Base-by-base conservation (phyloP, 192 early-diverging fungal genomes). In the Funneliformis mosseae region DNA sequence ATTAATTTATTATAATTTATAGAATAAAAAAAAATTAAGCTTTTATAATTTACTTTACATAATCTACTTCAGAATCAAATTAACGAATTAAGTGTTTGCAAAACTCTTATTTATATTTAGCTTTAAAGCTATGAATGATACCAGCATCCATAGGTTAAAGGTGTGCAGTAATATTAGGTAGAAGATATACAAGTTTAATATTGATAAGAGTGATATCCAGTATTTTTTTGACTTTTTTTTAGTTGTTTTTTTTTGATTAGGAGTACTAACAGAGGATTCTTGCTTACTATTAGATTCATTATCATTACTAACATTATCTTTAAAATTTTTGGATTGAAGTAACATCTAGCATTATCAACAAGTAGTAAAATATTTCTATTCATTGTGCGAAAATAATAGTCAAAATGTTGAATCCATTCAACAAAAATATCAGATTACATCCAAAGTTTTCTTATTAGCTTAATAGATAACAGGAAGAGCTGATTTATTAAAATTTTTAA, bases 171-270 rank as follows among this genome's bases (percentile, higher is more conserved):
- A 21, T 64, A 42, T 78, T 78, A n/a, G 77, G 60, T 45, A 5
- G 62, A 78, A 78, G 28, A 78, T 68, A 78, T 21, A 59, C n/a
- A 67, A 78, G 46, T 48, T n/a, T 25, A 48, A 73, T 73, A 73
- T 73, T 73, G 8, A 42, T 45, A 43, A 73, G 46, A 6, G 45
- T 16, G 11, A 48, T 63, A 27, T 67, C 0, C 21, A 23, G 12
- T 67, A 8, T 67, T 67, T 67, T 67, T 73, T 14, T 23, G 7
- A 10, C 25, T 41, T 45, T 73, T 48, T 16, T 21, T 4, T 45
- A 21, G 7, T 67, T 67, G 27, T 7, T 67, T 67, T 38, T 33
- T 67, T 38, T 8, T 67, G 28, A 33, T 38, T 38, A 33, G 5
- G 10, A 39, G 9, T 2, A 11, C 8, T 5, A 67, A 10, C 27